Evolutionary conservation across 1,139 yeast genomes (phyloP), one percentile per base, ranked within the genome.

Genomic region (Pichia sp.): DNA sequence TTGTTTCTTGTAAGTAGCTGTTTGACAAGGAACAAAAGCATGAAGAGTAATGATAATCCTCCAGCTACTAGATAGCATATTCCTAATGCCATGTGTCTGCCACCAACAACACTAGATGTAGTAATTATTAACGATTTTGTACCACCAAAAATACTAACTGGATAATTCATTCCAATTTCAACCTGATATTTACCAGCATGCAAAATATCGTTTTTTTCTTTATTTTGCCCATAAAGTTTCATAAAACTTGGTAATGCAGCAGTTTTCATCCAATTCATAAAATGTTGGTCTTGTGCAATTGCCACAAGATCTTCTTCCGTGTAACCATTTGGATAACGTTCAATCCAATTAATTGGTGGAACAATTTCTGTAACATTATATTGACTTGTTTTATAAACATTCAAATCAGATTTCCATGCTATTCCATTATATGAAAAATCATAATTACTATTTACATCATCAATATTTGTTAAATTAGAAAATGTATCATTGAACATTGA

Each of bases 191-290:
- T 72, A 4, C 92, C 92, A 6, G 77, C 70, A 1, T 63, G 51
- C 47, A 84, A 61, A 1, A 74, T 59, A 8, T 66, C 70, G 4
- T 76, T 67, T 4, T 40, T 46, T 10, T 33, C 31, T 16, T 69
- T 70, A 59, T 80, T 82, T 50, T 74, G 71, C 23, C 82, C 76
- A 48, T 83, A 81, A 30, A 83, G 62, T 57, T 83, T 84, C 67
- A 80, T 75, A 59, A 82, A 82, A 10, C 75, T 69, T 26, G 90
- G 83, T 49, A 84, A 69, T 0, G 87, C 90, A 0, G 92, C 87
- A 1, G 92, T 83, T 55, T 89, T 72, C 94, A 84, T 84, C 94
- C 94, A 84, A 58, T 83, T 84, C 63, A 82, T 87, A 41, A 75
- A 68, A 35, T 70, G 66, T 52, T 75, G 77, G 77, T 83, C 76